These are phyloP conservation scores for Fraxinus greggii DNA, from an alignment of 305 asterid species.

Conservation along the genomic window DNA sequence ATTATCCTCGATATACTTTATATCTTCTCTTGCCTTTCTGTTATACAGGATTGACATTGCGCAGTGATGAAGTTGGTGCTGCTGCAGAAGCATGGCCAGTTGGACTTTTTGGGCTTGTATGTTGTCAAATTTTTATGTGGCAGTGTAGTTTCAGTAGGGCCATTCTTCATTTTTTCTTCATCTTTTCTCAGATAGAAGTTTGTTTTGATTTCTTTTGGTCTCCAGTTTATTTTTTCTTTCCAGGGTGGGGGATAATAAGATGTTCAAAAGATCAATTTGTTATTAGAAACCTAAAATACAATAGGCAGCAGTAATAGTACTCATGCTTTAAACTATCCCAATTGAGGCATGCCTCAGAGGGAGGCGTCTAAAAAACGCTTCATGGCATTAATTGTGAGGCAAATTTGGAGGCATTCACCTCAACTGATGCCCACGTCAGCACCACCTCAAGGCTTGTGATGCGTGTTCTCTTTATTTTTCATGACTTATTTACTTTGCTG, in stretches of 20 bases:
- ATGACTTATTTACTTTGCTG: neutral
- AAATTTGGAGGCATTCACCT: neutral
- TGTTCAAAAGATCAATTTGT: neutral
- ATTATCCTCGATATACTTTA: neutral
- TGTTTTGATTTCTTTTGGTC: neutral
- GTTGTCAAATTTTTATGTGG: constrained; percentile 29
- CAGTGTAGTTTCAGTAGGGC: constrained; percentile 21
- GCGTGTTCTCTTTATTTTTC: neutral
- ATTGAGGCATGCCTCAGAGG: neutral
- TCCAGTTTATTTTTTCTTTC: neutral
- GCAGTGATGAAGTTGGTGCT: constrained; percentile 76
- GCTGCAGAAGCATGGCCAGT: constrained; percentile 97
- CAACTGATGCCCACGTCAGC: neutral
- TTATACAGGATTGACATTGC: constrained; percentile 68
- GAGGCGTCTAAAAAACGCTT: neutral
- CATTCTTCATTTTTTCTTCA: constrained; percentile 2
- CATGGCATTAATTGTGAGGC: neutral
- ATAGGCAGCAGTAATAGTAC: neutral
- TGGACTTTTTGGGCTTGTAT: constrained; percentile 85
- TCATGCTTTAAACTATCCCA: neutral
- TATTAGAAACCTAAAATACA: neutral
- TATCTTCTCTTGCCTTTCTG: constrained; percentile 3
- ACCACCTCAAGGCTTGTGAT: neutral
- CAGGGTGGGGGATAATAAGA: constrained; percentile 1
- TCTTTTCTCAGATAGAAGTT: neutral